phyloP scores from a whole-genome alignment of 805 yeast genomes.

The Scheffersomyces spartinae region DNA sequence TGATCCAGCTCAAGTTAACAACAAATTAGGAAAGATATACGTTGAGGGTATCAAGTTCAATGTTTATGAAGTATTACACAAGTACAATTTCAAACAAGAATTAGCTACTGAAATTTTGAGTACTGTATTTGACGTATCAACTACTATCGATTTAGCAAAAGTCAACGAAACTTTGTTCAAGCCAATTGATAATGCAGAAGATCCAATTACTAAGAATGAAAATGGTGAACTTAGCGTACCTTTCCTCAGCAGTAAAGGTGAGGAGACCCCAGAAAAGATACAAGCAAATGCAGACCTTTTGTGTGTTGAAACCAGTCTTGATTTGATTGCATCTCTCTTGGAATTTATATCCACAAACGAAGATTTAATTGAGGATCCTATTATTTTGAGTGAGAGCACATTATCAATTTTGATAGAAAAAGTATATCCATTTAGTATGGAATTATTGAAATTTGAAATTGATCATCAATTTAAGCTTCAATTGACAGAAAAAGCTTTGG shows the following conservation, averaged over 20 bases:
- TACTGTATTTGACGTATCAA: slow-evolving; percentile 11
- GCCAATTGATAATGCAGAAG: no score
- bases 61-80: slow-evolving; percentile 18
- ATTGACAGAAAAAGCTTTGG: slow-evolving; percentile 43
- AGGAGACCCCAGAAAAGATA: slow-evolving; percentile 27
- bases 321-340: slow-evolving; percentile 62
- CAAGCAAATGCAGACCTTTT: slow-evolving; percentile 43
- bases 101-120: slow-evolving; percentile 11
- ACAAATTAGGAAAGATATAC: slow-evolving; percentile 21
- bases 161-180: slow-evolving; percentile 3
- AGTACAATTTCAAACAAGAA: slow-evolving; percentile 9
- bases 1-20: slow-evolving; percentile 6
- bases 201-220: slow-evolving; percentile 21
- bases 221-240: slow-evolving; percentile 12
- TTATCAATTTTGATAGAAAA: slow-evolving; percentile 10
- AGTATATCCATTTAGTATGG: slow-evolving; percentile 15
- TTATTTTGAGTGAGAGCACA: slow-evolving; percentile 10
- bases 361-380: slow-evolving; percentile 10
- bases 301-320: slow-evolving; percentile 60
- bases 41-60: slow-evolving; percentile 33
- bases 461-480: slow-evolving; percentile 13
- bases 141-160: slow-evolving; percentile 15
- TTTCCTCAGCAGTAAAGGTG: slow-evolving; percentile 11
- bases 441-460: slow-evolving; percentile 26
- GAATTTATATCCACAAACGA: slow-evolving; percentile 38